Conservation (phyloP, 495 filamentous ascomycete genomes). For the Darksidea phi region DNA sequence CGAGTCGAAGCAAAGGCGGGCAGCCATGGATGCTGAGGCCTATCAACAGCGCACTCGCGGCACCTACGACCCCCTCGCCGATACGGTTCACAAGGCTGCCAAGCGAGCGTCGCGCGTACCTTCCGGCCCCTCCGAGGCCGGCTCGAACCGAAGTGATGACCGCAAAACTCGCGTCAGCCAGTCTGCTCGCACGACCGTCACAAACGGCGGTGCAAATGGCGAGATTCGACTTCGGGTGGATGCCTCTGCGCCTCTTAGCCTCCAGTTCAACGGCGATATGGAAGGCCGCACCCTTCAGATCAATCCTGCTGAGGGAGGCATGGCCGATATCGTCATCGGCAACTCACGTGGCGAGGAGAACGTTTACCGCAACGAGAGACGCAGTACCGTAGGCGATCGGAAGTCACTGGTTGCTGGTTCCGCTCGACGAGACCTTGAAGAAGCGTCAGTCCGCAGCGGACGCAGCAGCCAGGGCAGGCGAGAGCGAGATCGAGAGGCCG, state of each 20-base stretch:
- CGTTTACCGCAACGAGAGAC: slow-evolving; percentile 23
- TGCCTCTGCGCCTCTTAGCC: slow-evolving; percentile 18
- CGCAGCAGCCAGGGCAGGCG: slow-evolving; percentile 20
- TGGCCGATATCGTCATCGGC: slow-evolving; percentile 33
- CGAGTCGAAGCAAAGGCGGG: slow-evolving; percentile 8
- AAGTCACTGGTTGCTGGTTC: slow-evolving; percentile 3
- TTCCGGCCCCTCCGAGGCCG: slow-evolving; percentile 21
- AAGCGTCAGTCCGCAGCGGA: slow-evolving; percentile 19
- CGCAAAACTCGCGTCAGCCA: slow-evolving; percentile 24
- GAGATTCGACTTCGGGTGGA: slow-evolving; percentile 31
- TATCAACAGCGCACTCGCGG: slow-evolving; percentile 28
- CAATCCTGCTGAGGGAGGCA: slow-evolving; percentile 30
- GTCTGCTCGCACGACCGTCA: slow-evolving; percentile 24
- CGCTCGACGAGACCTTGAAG: slow-evolving; percentile 25
- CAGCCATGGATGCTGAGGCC: slow-evolving; percentile 10
- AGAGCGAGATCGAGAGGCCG: not conserved
- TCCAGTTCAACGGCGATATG: slow-evolving; percentile 32
- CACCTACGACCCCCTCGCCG: slow-evolving; percentile 13
- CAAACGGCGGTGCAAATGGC: slow-evolving; percentile 17
- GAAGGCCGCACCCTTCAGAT: slow-evolving; percentile 29
- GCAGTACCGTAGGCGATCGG: slow-evolving; percentile 15
- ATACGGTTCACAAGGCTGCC: slow-evolving; percentile 23
- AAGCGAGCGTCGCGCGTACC: slow-evolving; percentile 21
- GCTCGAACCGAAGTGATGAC: slow-evolving; percentile 22
- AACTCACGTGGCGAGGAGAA: slow-evolving; percentile 15